Conservation (phyloP, 2,329 filamentous ascomycete genomes). For the Venturiaceae sp. region DNA sequence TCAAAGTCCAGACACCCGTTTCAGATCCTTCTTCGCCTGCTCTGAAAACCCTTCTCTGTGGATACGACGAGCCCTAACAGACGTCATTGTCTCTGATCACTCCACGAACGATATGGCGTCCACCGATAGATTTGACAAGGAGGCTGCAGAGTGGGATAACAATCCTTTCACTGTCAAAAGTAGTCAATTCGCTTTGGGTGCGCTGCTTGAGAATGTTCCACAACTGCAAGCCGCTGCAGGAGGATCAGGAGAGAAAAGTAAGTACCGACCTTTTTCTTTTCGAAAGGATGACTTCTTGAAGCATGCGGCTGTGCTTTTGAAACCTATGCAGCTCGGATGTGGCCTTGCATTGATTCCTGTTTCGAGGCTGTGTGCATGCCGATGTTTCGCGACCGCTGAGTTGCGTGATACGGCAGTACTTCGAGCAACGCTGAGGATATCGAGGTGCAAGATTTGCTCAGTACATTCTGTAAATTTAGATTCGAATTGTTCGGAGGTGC, state of each 20-base stretch:
- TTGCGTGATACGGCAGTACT: too few species aligned
- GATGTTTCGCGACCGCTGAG: neutral
- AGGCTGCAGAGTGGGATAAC: slow-evolving; percentile 45
- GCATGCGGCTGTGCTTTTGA: neutral
- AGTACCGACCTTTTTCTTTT: slow-evolving; percentile 12
- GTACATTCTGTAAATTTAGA: too few species aligned
- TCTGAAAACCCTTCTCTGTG: neutral
- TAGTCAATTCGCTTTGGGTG: slow-evolving; percentile 33
- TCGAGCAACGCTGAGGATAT: too few species aligned
- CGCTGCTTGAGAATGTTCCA: slow-evolving; percentile 32
- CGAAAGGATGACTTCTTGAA: neutral
- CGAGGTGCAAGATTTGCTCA: too few species aligned
- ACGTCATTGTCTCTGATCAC: neutral
- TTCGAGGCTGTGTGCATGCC: neutral
- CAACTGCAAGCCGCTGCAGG: slow-evolving; percentile 13
- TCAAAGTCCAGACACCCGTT: neutral
- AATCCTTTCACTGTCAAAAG: slow-evolving; percentile 41
- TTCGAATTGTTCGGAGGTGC: too few species aligned
- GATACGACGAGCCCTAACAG: neutral
- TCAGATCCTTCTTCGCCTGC: neutral
- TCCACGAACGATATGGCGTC: neutral
- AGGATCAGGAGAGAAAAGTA: neutral
- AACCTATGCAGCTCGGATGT: neutral
- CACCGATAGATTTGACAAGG: slow-evolving; percentile 39
- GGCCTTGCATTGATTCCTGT: neutral